These are phyloP conservation scores for Eustoma russellianum DNA, from an alignment of 257 asterid species.

Conservation along the genomic window DNA sequence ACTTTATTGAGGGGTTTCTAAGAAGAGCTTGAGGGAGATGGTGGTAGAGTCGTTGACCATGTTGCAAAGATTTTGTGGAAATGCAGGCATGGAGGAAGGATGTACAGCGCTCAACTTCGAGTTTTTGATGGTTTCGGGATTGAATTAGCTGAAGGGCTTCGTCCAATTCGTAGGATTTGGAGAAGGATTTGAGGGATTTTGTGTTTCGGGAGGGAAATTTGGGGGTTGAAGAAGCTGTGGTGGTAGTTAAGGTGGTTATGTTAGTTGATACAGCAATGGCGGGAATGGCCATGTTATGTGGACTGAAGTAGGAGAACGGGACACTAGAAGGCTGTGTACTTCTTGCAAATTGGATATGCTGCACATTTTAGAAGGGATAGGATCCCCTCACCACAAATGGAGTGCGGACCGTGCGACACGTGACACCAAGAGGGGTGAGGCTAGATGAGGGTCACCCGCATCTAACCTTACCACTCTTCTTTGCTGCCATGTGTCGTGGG, in stretches of 20 bases:
- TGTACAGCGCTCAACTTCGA: constrained; percentile 20
- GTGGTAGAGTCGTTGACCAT: constrained; percentile 29
- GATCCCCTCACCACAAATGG: too few relatives aligned
- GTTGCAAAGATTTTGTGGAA: constrained; percentile 27
- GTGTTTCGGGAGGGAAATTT: constrained; percentile 7
- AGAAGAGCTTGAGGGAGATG: constrained; percentile 26
- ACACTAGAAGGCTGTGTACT: too few relatives aligned
- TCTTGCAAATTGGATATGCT: too few relatives aligned
- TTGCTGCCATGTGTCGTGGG: too few relatives aligned
- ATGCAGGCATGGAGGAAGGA: constrained; percentile 40
- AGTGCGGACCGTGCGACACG: too few relatives aligned
- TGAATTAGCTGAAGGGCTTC: constrained; percentile 37
- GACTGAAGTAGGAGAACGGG: background rate
- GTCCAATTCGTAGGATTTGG: constrained; percentile 32
- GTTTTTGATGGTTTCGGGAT: constrained; percentile 23
- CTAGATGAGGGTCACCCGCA: too few relatives aligned
- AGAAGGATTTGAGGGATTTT: constrained; percentile 26
- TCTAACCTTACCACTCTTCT: too few relatives aligned
- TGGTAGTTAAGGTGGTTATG: constrained; percentile 26
- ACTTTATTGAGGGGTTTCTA: constrained; percentile 20
- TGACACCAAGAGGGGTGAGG: too few relatives aligned
- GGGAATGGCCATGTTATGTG: constrained; percentile 15
- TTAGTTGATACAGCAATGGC: constrained; percentile 20
- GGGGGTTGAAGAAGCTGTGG: constrained; percentile 22
- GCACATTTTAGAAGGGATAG: too few relatives aligned